Evolutionary conservation across 352 stramenopile species (phyloP).

Genomic region (Phytophthora palmivora): DNA sequence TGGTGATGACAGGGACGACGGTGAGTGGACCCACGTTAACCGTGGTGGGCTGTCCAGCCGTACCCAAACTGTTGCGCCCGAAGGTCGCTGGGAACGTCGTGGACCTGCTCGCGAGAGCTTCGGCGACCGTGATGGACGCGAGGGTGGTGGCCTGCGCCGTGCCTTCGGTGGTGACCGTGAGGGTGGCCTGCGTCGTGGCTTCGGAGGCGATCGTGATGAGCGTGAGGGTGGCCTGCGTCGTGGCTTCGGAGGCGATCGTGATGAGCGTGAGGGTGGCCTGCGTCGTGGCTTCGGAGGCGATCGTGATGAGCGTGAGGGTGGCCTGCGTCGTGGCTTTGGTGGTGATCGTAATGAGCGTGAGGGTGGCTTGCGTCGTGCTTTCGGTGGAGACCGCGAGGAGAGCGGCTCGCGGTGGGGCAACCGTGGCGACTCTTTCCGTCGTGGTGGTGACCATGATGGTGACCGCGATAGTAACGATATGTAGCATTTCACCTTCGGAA

Average conservation of each 20-base stretch:
- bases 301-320: conserved; percentile 39
- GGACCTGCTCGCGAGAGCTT: conserved; percentile 48
- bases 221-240: conserved; percentile 23
- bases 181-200: conserved; percentile 38
- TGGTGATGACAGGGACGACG: conserved; percentile 52
- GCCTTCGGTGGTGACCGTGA: conserved; percentile 38
- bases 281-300: conserved; percentile 39
- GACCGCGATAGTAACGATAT: too few relatives aligned
- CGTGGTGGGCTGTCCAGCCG: conserved; percentile 36
- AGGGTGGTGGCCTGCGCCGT: conserved; percentile 36
- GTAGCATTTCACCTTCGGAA: too few relatives aligned
- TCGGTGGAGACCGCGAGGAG: conserved; percentile 30
- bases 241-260: conserved; percentile 43
- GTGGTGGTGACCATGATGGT: conserved; percentile 37
- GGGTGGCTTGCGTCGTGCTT: conserved; percentile 11
- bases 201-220: conserved; percentile 53
- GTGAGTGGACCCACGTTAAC: conserved; percentile 76
- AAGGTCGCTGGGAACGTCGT: conserved; percentile 68
- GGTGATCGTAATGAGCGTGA: conserved; percentile 40
- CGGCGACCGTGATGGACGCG: conserved; percentile 35
- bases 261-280: conserved; percentile 35
- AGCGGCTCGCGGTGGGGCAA: conserved; percentile 28
- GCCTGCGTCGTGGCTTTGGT: conserved; percentile 23
- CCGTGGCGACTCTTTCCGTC: conserved; percentile 23
- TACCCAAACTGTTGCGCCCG: conserved; percentile 48